phyloP scores from a whole-genome alignment of 768 basidiomycete species.

The Trametes cinnabarina region DNA sequence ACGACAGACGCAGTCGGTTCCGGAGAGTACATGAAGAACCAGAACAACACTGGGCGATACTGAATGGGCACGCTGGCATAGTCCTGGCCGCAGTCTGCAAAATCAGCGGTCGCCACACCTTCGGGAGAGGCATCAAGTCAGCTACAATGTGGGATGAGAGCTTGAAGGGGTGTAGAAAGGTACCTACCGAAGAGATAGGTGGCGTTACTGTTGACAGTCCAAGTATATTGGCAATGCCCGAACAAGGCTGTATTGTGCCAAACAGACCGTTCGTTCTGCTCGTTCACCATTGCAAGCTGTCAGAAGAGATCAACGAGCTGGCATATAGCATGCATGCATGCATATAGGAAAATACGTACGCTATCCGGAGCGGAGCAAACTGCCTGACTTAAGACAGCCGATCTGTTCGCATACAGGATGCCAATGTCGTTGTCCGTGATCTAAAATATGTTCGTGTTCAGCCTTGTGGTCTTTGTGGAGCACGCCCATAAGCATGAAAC shows the following conservation, averaged over 20 bases:
- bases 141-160: background rate
- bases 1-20: slow-evolving; percentile 41
- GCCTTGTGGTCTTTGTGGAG: no score
- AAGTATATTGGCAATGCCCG: slow-evolving; percentile 41
- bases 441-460: no score
- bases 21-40: slow-evolving; percentile 53
- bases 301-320: background rate
- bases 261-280: slow-evolving; percentile 26
- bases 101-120: slow-evolving; percentile 12
- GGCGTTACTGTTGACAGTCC: slow-evolving; percentile 40
- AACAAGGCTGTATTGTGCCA: slow-evolving; percentile 46
- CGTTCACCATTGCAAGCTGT: slow-evolving; percentile 39
- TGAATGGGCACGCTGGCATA: slow-evolving; percentile 28
- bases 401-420: slow-evolving; percentile 48
- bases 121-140: background rate
- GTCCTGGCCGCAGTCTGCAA: slow-evolving; percentile 24
- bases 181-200: slow-evolving; percentile 43
- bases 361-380: slow-evolving; percentile 39
- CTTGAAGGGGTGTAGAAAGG: background rate
- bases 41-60: slow-evolving; percentile 52
- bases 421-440: slow-evolving; percentile 43
- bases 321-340: no score
- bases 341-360: slow-evolving; percentile 27
- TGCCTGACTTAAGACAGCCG: slow-evolving; percentile 45
- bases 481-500: no score